A percentile compares a stretch with the other conserved stretches of the same genome.
Conservation (phyloP, 306 rosid species). For the Sechiopsis laciniata region DNA sequence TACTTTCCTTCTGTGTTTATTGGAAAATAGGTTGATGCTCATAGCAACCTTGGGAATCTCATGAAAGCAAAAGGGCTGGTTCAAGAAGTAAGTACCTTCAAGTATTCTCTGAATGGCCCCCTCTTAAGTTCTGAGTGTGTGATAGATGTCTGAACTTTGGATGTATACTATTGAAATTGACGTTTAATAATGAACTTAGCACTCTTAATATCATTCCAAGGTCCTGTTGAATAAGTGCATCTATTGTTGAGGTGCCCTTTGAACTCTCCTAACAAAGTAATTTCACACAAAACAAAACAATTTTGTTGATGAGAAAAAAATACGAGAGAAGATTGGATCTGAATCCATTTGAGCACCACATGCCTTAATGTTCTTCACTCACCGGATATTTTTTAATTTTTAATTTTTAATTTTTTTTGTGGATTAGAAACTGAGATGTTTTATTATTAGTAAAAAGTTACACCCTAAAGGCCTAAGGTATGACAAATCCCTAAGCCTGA, state of each 20-base stretch:
- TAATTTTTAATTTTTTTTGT: neutral
- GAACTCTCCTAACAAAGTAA: conserved; percentile 5
- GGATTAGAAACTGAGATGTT: neutral
- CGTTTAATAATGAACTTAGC: neutral
- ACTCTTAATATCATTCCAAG: neutral
- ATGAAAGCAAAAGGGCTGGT: conserved; percentile 64
- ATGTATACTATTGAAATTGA: neutral
- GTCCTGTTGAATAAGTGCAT: neutral
- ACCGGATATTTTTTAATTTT: neutral
- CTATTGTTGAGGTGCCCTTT: neutral
- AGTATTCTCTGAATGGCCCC: neutral
- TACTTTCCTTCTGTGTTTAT: conserved; percentile 21
- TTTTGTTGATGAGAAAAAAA: neutral
- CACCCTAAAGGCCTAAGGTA: neutral
- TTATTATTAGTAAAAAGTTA: neutral
- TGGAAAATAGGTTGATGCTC: conserved; percentile 52
- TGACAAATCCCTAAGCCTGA: neutral
- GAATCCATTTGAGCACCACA: neutral
- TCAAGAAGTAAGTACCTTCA: conserved; percentile 70
- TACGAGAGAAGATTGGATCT: neutral
- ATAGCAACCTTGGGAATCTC: conserved; percentile 57
- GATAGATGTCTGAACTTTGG: conserved; percentile 15
- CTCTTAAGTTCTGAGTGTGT: neutral
- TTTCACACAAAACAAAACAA: neutral
- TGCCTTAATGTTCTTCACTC: neutral